Evolutionary conservation across 164 flowering plant genomes (phyloP).

Genomic region (Chimonanthus praecox): DNA sequence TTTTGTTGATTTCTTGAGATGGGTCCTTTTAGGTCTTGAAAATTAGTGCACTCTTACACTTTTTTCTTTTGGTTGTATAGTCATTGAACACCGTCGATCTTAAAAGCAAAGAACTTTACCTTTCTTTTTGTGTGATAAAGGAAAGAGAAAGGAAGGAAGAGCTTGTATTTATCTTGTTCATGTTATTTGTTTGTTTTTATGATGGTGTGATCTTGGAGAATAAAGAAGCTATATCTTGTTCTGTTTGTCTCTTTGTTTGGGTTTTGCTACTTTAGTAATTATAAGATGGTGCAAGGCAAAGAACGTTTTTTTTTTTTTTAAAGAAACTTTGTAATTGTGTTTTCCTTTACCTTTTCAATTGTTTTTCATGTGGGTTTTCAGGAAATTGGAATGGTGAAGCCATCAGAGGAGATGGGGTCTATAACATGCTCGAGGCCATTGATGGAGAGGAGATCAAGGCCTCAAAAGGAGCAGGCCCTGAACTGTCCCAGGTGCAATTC

Average conservation of each 20-base stretch:
- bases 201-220: slow-evolving; percentile 28
- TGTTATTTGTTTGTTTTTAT: slow-evolving; percentile 15
- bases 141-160: slow-evolving; percentile 14
- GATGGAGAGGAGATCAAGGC: slow-evolving; percentile 58
- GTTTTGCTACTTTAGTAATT: slow-evolving; percentile 5
- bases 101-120: slow-evolving; percentile 17
- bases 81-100: neutral
- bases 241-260: slow-evolving; percentile 23
- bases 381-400: slow-evolving; percentile 78
- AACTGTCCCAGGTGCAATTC: slow-evolving; percentile 98
- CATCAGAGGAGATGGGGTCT: slow-evolving; percentile 65
- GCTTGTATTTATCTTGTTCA: slow-evolving; percentile 8
- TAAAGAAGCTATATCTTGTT: slow-evolving; percentile 21
- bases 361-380: slow-evolving; percentile 14
- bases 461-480: slow-evolving; percentile 70
- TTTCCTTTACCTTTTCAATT: slow-evolving; percentile 4
- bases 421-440: slow-evolving; percentile 42
- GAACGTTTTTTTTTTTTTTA: neutral
- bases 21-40: slow-evolving; percentile 10
- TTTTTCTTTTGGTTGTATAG: neutral
- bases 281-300: neutral
- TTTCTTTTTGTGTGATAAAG: slow-evolving; percentile 25
- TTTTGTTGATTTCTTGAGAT: slow-evolving; percentile 12
- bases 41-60: neutral
- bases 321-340: neutral